Base-by-base conservation (phyloP, 2,329 filamentous ascomycete species). In the Pezicula neosporulosa region DNA sequence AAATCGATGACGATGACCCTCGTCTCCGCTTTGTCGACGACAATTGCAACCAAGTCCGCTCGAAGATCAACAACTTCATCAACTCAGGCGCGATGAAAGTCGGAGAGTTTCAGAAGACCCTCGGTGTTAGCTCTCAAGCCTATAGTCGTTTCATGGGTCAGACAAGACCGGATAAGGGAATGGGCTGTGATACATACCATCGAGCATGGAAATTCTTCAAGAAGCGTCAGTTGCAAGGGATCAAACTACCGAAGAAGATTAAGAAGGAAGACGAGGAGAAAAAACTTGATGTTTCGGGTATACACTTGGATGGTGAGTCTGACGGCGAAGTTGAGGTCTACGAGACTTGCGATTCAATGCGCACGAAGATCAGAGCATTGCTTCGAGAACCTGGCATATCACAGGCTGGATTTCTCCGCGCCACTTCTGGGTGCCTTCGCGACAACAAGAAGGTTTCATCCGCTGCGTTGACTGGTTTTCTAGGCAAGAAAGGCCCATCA, bases 281-380 rank as follows among this genome's bases (percentile, higher is more conserved):
- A 21, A 64, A 70, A 21, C 59, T 57, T 24, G 71, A 77, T 56
- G 66, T 78, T 18, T 64, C 66, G 35, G 64, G 56, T 16, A 61
- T 81, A 37, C 46, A 59, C 8, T 66, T 82, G 1, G 63, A 66
- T 0, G 72, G 74, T n/a, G 78, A 83, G 61, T 70, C 70, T 0
- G 58, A 63, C 1, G 69, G 72, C 44, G 56, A 49, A 1, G 77
- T 82, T 6, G 63, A 67, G 2, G 66, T 83, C 35, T 82, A 68
- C 60, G 78, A 83, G 53, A 78, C 75, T 10, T 83, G 78, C 65
- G 74, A 82, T 56, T 76, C 77, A 44, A 63, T 83, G 18, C 75
- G 80, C 43, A 71, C 70, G 60, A 82, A 83, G 67, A 80, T 82
- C 58, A 70, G 70, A 35, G 70, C 71, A 1, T 65, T 77, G 52